These are phyloP conservation scores for Lasiosphaeris hirsuta DNA, from an alignment of 495 filamentous ascomycete species.

Conservation along the genomic window DNA sequence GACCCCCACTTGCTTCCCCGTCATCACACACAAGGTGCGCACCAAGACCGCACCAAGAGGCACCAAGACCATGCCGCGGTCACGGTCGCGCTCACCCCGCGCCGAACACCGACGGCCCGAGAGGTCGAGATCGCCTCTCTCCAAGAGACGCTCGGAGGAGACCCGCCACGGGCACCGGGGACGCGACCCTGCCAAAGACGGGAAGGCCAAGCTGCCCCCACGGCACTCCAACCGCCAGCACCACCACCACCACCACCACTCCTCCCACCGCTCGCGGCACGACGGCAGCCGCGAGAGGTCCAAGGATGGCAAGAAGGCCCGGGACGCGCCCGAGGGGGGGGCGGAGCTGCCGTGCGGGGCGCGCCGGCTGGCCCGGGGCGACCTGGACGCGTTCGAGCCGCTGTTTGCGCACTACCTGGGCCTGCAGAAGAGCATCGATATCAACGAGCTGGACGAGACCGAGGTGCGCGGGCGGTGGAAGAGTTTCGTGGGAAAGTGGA, in stretches of 20 bases:
- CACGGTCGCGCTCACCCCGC: no score
- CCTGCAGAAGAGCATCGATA: conserved; percentile 71
- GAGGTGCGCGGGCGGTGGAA: conserved; percentile 88
- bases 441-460: conserved; percentile 61
- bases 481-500: conserved; percentile 91
- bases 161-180: no score
- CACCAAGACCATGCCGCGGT: no score
- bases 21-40: no score
- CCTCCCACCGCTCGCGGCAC: background rate
- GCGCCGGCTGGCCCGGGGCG: conserved; percentile 59
- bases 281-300: no score
- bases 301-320: no score
- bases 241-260: background rate
- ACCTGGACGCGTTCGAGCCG: conserved; percentile 59
- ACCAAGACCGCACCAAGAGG: no score
- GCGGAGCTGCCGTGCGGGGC: conserved; percentile 61
- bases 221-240: conserved; percentile 7
- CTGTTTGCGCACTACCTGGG: conserved; percentile 87
- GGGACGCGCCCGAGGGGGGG: background rate
- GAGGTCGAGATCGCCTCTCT: no score
- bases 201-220: background rate
- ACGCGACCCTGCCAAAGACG: background rate
- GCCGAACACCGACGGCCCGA: no score
- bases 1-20: no score
- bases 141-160: no score